Base-by-base conservation (phyloP, 805 yeast species). In the Komagataella mondaviorum region DNA sequence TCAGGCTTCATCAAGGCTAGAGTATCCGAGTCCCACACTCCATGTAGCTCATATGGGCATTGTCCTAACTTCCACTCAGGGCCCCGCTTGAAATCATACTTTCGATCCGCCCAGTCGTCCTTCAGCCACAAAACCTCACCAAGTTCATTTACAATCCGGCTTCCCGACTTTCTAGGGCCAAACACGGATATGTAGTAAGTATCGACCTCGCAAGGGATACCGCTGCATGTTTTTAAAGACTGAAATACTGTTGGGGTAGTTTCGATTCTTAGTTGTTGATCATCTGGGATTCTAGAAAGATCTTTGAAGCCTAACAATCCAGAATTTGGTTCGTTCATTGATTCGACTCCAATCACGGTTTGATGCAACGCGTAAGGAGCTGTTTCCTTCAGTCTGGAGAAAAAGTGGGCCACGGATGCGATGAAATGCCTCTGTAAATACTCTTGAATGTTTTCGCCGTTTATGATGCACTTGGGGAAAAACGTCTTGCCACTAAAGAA, bases 211-310 rank as follows among this genome's bases (percentile, higher is more conserved):
- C 80, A 76, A 0, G 85, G 69, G 12, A 78, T 64, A 1, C 98
- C 98, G 78, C 81, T 79, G 1, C 96, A 97, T 20, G 89, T 66
- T 47, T 77, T 71, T 68, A 91, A 70, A 2, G 85, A 68, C 65
- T 91, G 85, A 55, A 81, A 79, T 0, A 83, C 82, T 0, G 95
- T 84, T 0, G 99, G 98, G 0, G 89, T 80, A 1, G 91, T 81
- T 2, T 90, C 91, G 2, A 88, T 72, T 52, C 84, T 76, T 49
- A 91, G 72, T 52, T 82, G 82, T 59, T 85, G 87, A 4, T 68
- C 69, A 4, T 73, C 68, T 0, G 93, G 90, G 18, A 82, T 61
- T 1, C 57, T 57, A 7, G 70, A 70, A 30, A 90, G 64, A 60
- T 86, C 73, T 3, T 67, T 66, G 49, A 74, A 73, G 0, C 93